Evolutionary conservation across 345 rosid genomes (phyloP).

Genomic region (Viola odorata): DNA sequence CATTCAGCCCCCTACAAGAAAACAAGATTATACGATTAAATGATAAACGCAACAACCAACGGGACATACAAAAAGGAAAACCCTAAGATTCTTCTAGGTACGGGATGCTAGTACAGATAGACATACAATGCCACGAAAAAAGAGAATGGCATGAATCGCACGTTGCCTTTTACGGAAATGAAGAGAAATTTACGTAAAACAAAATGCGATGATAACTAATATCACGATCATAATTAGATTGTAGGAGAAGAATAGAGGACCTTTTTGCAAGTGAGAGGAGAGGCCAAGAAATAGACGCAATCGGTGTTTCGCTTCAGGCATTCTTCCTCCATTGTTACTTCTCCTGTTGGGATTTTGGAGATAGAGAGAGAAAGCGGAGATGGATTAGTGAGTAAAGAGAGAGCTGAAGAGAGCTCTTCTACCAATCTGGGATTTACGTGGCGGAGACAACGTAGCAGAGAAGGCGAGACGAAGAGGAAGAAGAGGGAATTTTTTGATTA

Average conservation of each 20-base stretch:
- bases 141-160: not conserved
- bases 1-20: conserved; percentile 11
- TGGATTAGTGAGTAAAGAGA: not conserved
- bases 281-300: conserved; percentile 17
- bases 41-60: too few species aligned
- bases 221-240: too few species aligned
- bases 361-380: not conserved
- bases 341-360: not conserved
- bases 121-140: not conserved
- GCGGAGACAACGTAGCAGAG: not conserved
- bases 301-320: conserved; percentile 17
- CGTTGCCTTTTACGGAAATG: not conserved
- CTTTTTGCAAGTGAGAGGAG: conserved; percentile 21
- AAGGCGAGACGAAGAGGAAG: not conserved
- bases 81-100: not conserved
- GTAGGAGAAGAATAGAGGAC: conserved; percentile 4
- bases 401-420: not conserved
- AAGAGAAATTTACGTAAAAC: not conserved
- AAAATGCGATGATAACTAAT: too few species aligned
- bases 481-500: not conserved
- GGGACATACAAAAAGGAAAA: too few species aligned
- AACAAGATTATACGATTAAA: too few species aligned
- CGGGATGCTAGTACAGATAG: not conserved
- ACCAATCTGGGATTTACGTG: not conserved
- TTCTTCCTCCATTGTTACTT: conserved; percentile 18